These are phyloP conservation scores for Colletotrichum endophyticum DNA, from an alignment of 2,329 filamentous ascomycete species.

Conservation along the genomic window DNA sequence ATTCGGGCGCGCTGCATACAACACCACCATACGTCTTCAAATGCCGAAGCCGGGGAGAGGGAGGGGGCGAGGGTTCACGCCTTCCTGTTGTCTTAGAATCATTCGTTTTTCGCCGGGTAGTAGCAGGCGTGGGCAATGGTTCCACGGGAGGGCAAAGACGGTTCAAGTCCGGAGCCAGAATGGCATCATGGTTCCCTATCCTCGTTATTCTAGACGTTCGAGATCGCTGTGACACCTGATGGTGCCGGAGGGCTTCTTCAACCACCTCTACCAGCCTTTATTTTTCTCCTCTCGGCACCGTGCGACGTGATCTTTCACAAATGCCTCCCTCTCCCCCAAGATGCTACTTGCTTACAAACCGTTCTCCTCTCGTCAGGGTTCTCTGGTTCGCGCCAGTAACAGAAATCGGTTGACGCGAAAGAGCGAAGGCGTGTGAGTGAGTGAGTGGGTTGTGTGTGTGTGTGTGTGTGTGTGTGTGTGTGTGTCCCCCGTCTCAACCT, in stretches of 20 bases:
- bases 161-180: background rate
- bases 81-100: background rate
- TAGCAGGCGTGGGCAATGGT: background rate
- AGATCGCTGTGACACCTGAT: background rate
- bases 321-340: background rate
- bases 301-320: background rate
- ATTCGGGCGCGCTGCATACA: background rate
- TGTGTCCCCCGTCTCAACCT: background rate
- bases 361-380: background rate
- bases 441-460: background rate
- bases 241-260: background rate
- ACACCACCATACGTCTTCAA: background rate
- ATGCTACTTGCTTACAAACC: background rate
- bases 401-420: background rate
- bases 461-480: background rate
- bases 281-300: background rate
- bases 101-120: background rate
- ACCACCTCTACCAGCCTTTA: background rate
- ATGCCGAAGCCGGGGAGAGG: background rate
- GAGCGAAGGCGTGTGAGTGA: background rate
- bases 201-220: background rate
- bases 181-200: background rate
- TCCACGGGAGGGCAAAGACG: background rate
- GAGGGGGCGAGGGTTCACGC: background rate
- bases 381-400: background rate